Evolutionary conservation across 305 asterid species (phyloP), one percentile per base, ranked within the genome.

Genomic region (Solanum chacoense): DNA sequence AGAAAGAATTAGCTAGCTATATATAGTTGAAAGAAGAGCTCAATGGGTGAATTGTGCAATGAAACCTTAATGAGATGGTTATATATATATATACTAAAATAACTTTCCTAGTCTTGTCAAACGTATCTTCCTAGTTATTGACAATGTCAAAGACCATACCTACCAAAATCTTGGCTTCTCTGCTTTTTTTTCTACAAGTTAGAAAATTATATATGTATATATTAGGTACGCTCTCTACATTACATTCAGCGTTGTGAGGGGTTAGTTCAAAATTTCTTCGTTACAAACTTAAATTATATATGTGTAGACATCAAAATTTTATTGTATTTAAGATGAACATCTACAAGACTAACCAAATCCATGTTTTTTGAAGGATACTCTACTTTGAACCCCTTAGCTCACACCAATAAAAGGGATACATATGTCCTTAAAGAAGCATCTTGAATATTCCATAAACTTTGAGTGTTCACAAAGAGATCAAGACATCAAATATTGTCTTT

Each of bases 1-100:
- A 26, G 67, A 31, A 63, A 13, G 29, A 65, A 35, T 8, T 29
- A 34, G 45, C 24, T 29, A 24, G 71, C 89, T 78, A 37, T 37
- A 77, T 78, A 40, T 31, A 50, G 50, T 32, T 35, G 0, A 26
- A 42, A 55, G 80, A 67, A 88, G 5, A 67, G n/a, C 20, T 38
- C 29, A 80, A 81, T 81, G 36, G 81, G 12, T 81, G 71, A 79
- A 65, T 80, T 24, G 83, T 80, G 20, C 89, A 80, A 88, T 86
- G 80, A 22, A 88, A 77, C 78, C 31, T 78, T 55, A 34, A 67
- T 32, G 74, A 55, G 74, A 59, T 84, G 34, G 50, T 32, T 59
- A 55, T 59, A 50, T 42, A 45, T 40, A 81, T 42, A 42, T 12
- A 11, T 31, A 83, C 87, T 55, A 84, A 45, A 84, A 55, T 55